These are phyloP conservation scores for Barnettozyma wickerhamii DNA, from an alignment of 805 yeast species.

Conservation along the genomic window DNA sequence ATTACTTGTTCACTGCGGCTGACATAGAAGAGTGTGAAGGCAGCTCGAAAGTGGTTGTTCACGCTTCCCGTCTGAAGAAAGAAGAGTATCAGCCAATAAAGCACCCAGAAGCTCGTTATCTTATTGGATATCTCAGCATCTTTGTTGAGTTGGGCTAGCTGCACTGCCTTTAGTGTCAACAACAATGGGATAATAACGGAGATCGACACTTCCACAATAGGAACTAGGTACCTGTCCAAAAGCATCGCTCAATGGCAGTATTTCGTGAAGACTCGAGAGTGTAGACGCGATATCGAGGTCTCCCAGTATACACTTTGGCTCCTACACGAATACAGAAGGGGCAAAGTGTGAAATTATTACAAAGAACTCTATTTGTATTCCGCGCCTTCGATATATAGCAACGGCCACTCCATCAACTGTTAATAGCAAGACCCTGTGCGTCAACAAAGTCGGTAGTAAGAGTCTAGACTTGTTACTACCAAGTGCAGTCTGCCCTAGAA, in stretches of 20 bases:
- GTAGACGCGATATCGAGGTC: too few species aligned
- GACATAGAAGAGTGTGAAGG: slow-evolving; percentile 14
- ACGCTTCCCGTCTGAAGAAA: slow-evolving; percentile 11
- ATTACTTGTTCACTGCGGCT: slow-evolving; percentile 2
- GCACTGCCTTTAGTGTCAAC: slow-evolving; percentile 20
- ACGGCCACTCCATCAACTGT: too few species aligned
- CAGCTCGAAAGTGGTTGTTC: slow-evolving; percentile 14
- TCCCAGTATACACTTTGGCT: too few species aligned
- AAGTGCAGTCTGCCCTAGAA: too few species aligned
- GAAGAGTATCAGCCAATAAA: slow-evolving; percentile 18
- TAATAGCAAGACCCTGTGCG: too few species aligned
- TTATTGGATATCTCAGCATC: slow-evolving; percentile 1
- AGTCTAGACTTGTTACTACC: too few species aligned
- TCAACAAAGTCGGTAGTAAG: too few species aligned
- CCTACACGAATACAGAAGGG: too few species aligned
- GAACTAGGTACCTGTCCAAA: slow-evolving; percentile 13
- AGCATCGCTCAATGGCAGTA: slow-evolving; percentile 9
- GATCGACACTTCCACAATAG: slow-evolving; percentile 12
- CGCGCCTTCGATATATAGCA: too few species aligned
- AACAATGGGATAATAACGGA: slow-evolving; percentile 16
- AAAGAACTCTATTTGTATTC: too few species aligned
- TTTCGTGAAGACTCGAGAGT: too few species aligned
- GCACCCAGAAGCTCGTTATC: slow-evolving; percentile 18
- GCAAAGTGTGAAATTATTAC: too few species aligned
- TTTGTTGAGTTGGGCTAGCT: slow-evolving; percentile 2